Evolutionary conservation across 768 basidiomycete species (phyloP).

Genomic region (Amanita inopinata): DNA sequence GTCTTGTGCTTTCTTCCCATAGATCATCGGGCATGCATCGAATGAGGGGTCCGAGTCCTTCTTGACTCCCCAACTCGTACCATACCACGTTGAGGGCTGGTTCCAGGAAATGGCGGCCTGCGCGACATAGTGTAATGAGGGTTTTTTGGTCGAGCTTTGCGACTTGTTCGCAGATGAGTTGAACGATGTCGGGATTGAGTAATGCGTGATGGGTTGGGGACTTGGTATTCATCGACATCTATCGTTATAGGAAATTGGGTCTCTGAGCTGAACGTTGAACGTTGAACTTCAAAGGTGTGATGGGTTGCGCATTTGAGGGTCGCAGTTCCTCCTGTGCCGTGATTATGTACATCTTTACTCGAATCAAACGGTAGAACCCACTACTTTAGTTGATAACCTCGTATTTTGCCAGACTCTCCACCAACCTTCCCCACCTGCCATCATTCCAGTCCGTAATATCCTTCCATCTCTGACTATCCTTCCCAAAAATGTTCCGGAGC

Average conservation of each 20-base stretch:
- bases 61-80: neutral
- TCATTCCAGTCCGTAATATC: conserved; percentile 11
- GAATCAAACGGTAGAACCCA: too few species aligned
- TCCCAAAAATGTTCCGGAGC: conserved; percentile 8
- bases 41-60: neutral
- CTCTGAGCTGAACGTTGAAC: too few species aligned
- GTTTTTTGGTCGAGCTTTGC: neutral
- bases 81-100: neutral
- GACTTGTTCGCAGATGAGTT: conserved; percentile 1
- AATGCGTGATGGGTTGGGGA: neutral
- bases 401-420: conserved; percentile 11
- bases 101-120: neutral
- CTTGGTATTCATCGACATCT: too few species aligned
- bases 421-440: conserved; percentile 9
- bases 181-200: neutral
- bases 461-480: conserved; percentile 12
- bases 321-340: too few species aligned
- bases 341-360: too few species aligned
- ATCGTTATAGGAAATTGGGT: too few species aligned
- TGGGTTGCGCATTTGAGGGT: too few species aligned
- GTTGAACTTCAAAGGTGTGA: too few species aligned
- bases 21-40: conserved; percentile 7
- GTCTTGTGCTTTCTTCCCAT: conserved; percentile 1
- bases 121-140: neutral
- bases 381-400: too few species aligned